A percentile compares a stretch with the other conserved stretches of the same genome.
These are phyloP conservation scores for Camellia lanceoleosa DNA, from an alignment of 148 eudicot genomes.

Conservation along the genomic window DNA sequence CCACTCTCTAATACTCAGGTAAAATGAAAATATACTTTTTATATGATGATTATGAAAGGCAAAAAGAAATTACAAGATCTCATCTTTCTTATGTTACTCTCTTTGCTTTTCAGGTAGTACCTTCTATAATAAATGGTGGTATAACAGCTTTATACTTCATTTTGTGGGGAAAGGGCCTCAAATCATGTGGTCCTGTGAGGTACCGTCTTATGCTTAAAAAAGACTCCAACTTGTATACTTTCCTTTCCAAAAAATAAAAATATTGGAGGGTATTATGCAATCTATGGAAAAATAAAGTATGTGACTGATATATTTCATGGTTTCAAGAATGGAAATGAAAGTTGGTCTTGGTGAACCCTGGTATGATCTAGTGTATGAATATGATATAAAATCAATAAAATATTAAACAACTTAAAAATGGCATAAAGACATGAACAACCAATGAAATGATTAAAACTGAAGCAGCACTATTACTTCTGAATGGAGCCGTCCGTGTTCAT, in stretches of 20 bases:
- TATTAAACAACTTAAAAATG: background rate
- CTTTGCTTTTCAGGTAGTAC: constrained; percentile 59
- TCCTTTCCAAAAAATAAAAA: background rate
- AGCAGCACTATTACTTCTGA: no score
- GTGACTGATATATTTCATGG: background rate
- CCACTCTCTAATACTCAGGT: constrained; percentile 91
- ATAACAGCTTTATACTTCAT: constrained; percentile 92
- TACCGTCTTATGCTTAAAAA: constrained; percentile 24
- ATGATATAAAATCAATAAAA: background rate
- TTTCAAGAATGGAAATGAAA: background rate
- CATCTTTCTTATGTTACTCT: constrained; percentile 9
- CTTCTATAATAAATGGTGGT: constrained; percentile 83
- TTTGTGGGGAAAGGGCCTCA: constrained; percentile 93
- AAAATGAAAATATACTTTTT: constrained; percentile 2
- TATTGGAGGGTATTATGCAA: background rate
- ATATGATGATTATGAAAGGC: background rate
- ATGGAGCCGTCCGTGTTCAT: background rate
- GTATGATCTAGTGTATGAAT: background rate
- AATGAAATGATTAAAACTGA: no score
- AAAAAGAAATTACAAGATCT: background rate
- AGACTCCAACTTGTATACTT: background rate
- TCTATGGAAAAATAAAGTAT: background rate
- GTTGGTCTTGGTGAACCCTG: background rate
- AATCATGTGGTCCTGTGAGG: constrained; percentile 96
- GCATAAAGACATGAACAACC: no score